Conservation (phyloP, 306 rosid genomes). For the Bauhinia variegata region DNA sequence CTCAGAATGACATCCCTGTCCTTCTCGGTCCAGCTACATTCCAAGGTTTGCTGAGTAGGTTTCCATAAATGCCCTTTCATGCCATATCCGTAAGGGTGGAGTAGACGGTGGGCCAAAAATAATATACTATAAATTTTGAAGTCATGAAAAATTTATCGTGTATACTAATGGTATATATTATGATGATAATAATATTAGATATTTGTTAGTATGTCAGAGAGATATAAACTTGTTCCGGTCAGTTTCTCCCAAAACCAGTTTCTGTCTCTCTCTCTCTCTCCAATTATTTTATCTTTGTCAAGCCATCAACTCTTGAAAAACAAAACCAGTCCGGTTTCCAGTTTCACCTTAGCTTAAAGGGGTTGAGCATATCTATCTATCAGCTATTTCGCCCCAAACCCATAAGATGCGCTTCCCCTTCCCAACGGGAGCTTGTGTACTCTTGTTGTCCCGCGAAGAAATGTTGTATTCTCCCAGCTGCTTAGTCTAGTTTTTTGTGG, state of each 20-base stretch:
- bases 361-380: conserved; percentile 40
- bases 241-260: conserved; percentile 37
- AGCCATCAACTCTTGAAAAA: conserved; percentile 48
- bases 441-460: conserved; percentile 28
- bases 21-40: conserved; percentile 36
- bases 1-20: conserved; percentile 41
- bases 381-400: conserved; percentile 9
- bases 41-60: conserved; percentile 14
- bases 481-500: conserved; percentile 14
- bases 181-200: not conserved
- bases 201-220: conserved; percentile 37
- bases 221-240: conserved; percentile 38
- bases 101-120: conserved; percentile 35
- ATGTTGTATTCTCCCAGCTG: conserved; percentile 39
- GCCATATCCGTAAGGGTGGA: not conserved
- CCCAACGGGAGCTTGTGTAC: conserved; percentile 35
- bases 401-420: conserved; percentile 51
- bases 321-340: conserved; percentile 63
- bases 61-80: conserved; percentile 42
- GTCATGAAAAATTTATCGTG: too few species aligned
- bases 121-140: conserved; percentile 1
- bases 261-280: conserved; percentile 46
- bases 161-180: too few species aligned
- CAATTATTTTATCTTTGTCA: conserved; percentile 70
- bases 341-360: conserved; percentile 56